Base-by-base conservation (phyloP, 2,329 filamentous ascomycete genomes). In the Phialophora expanda region DNA sequence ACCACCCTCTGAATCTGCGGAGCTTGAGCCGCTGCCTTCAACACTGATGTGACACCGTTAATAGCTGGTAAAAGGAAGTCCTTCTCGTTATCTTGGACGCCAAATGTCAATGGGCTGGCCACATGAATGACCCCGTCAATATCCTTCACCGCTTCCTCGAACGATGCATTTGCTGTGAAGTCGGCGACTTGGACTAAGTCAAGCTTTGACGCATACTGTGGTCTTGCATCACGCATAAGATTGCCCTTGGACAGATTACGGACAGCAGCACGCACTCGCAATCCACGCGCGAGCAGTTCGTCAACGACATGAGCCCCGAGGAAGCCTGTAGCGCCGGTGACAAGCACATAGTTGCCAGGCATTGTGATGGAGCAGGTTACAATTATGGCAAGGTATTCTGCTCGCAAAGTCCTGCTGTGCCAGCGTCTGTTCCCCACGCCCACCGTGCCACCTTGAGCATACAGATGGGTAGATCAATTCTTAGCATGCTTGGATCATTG, bases 61-160 rank as follows among this genome's bases (percentile, higher is more conserved):
- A 69, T 87, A 4, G 87, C 87, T 20, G 86, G 85, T 67, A 87
- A 85, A 28, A 86, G 75, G 11, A 86, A 75, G 62, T 79, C 79
- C 72, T 88, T 86, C 72, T 92, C 82, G 22, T 89, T 86, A 70
- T 88, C 83, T 32, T 90, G 87, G 62, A 95, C 86, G 38, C 89
- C 89, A 74, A 88, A 85, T 72, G 90, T 88, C 79, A 91, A 93
- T 0, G 91, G 90, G 0, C 86, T 88, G 2, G 90, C 89, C 4
- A 89, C 90, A 75, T 92, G 89, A 60, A 92, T 83, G 57, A 94
- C 89, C 56, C 85, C 87, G 72, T 91, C 88, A 68, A 94, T 90
- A 0, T 86, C 85, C 68, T 85, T 79, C 44, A 88, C 82, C 11
- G 84, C 85, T 75, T 84, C 77, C 63, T 90, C 85, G 70, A 95